These are phyloP conservation scores for Nitzschia palea DNA, from an alignment of 108 stramenopile species.

Conservation along the genomic window DNA sequence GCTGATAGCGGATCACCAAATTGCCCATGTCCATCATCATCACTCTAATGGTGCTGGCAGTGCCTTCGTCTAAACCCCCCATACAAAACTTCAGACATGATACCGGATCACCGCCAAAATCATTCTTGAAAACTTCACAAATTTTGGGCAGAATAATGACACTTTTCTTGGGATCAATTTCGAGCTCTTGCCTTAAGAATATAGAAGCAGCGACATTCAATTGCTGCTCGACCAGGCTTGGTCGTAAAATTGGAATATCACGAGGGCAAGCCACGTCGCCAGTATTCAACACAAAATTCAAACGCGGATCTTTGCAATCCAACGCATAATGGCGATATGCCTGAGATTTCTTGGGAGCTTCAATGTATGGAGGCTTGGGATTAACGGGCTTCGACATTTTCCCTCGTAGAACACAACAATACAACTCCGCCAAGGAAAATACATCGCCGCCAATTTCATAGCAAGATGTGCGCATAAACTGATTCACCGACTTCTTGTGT, in stretches of 20 bases:
- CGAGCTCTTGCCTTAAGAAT: slow-evolving; percentile 64
- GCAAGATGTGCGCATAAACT: slow-evolving; percentile 82
- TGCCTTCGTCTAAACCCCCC: slow-evolving; percentile 50
- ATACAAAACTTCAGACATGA: slow-evolving; percentile 54
- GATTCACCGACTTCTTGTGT: slow-evolving; percentile 54
- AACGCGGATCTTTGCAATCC: slow-evolving; percentile 57
- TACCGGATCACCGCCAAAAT: slow-evolving; percentile 68
- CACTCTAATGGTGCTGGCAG: slow-evolving; percentile 9
- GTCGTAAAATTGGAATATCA: slow-evolving; percentile 53
- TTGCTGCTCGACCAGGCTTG: slow-evolving; percentile 68
- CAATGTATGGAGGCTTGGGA: slow-evolving; percentile 67
- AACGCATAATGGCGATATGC: slow-evolving; percentile 73
- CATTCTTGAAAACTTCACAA: slow-evolving; percentile 79
- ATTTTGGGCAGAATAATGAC: slow-evolving; percentile 75
- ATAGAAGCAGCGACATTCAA: slow-evolving; percentile 49
- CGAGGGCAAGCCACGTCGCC: slow-evolving; percentile 61
- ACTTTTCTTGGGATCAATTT: slow-evolving; percentile 59
- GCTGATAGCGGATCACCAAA: slow-evolving; percentile 31
- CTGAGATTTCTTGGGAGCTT: slow-evolving; percentile 71
- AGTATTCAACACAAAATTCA: slow-evolving; percentile 79
- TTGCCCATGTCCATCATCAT: slow-evolving; percentile 14
- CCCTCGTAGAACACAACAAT: slow-evolving; percentile 87
- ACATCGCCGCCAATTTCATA: slow-evolving; percentile 95
- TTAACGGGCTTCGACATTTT: slow-evolving; percentile 62
- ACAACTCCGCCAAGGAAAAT: slow-evolving; percentile 93